Evolutionary conservation across 345 rosid species (phyloP).

Genomic region (Eutrema heterophyllum): DNA sequence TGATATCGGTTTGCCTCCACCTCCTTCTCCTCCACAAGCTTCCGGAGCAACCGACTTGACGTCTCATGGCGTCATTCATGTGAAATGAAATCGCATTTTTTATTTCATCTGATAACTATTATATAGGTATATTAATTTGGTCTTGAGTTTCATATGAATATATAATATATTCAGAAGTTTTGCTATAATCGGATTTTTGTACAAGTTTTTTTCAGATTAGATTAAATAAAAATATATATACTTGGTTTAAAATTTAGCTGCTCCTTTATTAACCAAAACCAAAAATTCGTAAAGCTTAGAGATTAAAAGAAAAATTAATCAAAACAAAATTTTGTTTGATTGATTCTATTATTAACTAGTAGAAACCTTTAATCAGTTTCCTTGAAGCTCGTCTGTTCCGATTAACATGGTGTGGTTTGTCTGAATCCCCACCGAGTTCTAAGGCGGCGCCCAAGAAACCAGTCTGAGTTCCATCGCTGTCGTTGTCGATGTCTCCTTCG

Average conservation of each 20-base stretch:
- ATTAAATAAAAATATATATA: background rate
- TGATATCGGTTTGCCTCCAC: conserved; percentile 9
- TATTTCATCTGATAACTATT: background rate
- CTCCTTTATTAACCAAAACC: conserved; percentile 1
- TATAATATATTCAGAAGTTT: conserved; percentile 12
- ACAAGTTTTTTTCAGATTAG: background rate
- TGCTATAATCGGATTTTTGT: background rate
- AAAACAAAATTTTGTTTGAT: background rate
- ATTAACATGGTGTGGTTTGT: conserved; percentile 7
- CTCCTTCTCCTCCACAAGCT: conserved; percentile 20
- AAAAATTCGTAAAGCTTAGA: background rate
- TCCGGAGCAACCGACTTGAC: conserved; percentile 19
- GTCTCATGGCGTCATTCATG: conserved; percentile 26
- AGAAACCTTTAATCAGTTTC: conserved; percentile 24
- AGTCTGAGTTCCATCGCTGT: conserved; percentile 75
- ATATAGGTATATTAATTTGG: conserved; percentile 1
- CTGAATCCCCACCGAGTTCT: conserved; percentile 32
- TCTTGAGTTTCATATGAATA: background rate
- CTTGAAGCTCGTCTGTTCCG: conserved; percentile 22
- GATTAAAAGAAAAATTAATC: background rate
- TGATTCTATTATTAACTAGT: background rate
- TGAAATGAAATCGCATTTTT: conserved; percentile 5
- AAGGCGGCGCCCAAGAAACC: conserved; percentile 50
- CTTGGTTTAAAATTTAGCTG: background rate
- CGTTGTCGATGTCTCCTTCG: conserved; percentile 67